Evolutionary conservation across 2,329 filamentous ascomycete genomes (phyloP), one percentile per base, ranked within the genome.

Genomic region (Ilyonectria destructans): DNA sequence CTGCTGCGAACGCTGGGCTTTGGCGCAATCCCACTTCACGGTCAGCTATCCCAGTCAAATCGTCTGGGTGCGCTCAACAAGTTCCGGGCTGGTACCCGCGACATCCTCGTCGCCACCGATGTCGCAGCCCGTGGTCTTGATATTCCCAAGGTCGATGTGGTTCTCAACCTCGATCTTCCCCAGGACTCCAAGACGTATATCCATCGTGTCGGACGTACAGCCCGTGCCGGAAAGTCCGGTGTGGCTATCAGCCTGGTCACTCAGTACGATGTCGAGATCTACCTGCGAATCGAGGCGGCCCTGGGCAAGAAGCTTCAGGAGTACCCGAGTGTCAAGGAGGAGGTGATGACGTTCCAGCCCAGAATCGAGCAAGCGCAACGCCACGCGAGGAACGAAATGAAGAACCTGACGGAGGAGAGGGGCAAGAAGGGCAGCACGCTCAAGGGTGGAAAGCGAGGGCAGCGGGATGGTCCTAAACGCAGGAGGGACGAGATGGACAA

Each of bases 81-180:
- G 80, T 98, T 99, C 86, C 91, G 92, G 62, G 86, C 92, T 3
- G 90, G 91, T 8, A 89, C 88, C n/a, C 88, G 95, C 48, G 90
- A 97, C 72, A 96, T 99, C 45, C 88, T 99, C 4, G 93, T 98
- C 4, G 95, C 95, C 12, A 98, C 95, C 0, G 95, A 98, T 79
- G 94, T 98, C n/a, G 95, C 95, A 1, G 93, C 95, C 1, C 91
- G 95, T 79, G 96, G 95, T 86, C 86, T 98, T 7, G 95, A 98
- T 84, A 97, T 98, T 54, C 95, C 95, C 13, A 92, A 90, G n/a
- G 95, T 98, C 13, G 94, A 97, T 72, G 84, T 96, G 0, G 93
- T 98, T 2, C 80, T 97, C 72, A 97, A 97, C 82, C 93, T 91
- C 72, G 95, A 97, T 76, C 83, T 97, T 2, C 94, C 95, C 0